Evolutionary conservation across 768 basidiomycete genomes (phyloP), one percentile per base, ranked within the genome.

Genomic region (Lentinula guzmanii): DNA sequence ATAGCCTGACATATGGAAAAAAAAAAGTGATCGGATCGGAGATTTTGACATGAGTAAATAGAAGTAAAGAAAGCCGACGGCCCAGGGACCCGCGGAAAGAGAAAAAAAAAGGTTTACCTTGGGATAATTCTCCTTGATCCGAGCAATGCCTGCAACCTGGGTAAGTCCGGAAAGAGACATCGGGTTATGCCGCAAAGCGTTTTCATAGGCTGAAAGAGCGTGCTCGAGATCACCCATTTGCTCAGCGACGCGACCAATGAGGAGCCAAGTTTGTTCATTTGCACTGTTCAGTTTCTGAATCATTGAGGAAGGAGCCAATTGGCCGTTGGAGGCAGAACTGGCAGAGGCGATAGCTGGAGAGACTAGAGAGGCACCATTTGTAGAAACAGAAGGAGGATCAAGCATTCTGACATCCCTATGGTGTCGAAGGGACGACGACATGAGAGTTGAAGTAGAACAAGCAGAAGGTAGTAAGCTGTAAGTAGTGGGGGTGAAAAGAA

Each of bases 41-140:
- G n/a, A 33, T 18, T 43, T n/a, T 15, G 52, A 63, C 62, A 52
- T 43, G 61, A n/a, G 46, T 62, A 69, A 72, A 69, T 63, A 72
- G 63, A 55, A 56, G 48, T 67, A 77, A 73, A 73, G 52, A 70
- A 46, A 65, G 62, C 66, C 63, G 69, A 63, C 63, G 63, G 64
- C 11, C 37, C 54, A 64, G 48, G 64, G 66, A 63, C 35, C 52
- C 52, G 66, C 63, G 66, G 67, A 65, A 64, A 65, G 67, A 69
- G 66, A 64, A 70, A 68, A 70, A n/a, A 68, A 68, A 50, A 10
- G n/a, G n/a, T 82, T 72, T 70, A 93, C 93, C 86, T 93, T 95
- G 75, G 91, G 87, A 76, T 95, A 97, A 74, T 98, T 93, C 76
- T 99, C 96, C 72, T 91, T 93, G 81, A 94, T 93, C 79, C 96